Conservation (phyloP, 108 stramenopile genomes). For the Hondaea fermentalgiana region DNA sequence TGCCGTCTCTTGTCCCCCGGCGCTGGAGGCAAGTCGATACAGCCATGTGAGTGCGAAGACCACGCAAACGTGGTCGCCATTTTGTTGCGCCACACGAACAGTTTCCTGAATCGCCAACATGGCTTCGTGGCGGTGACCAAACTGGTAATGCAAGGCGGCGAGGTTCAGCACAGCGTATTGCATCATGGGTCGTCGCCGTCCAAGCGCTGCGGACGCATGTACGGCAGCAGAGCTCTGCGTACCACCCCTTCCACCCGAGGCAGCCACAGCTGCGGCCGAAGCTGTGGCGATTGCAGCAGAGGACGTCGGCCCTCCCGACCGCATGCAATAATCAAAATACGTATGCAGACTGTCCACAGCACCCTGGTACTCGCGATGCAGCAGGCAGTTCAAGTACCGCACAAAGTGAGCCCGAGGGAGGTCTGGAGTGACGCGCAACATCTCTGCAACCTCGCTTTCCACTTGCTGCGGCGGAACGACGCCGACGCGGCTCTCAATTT, state of each 20-base stretch:
- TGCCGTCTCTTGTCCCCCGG: background rate
- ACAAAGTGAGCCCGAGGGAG: constrained; percentile 69
- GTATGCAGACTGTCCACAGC: constrained; percentile 78
- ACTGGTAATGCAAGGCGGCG: constrained; percentile 58
- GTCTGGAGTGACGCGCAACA: constrained; percentile 57
- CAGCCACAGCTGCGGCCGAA: constrained; percentile 14
- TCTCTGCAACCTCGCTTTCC: constrained; percentile 9
- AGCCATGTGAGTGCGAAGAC: constrained; percentile 33
- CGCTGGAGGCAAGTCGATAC: background rate
- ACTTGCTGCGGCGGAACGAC: constrained; percentile 23
- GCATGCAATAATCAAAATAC: constrained; percentile 82
- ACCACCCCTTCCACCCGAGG: background rate
- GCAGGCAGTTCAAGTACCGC: constrained; percentile 63
- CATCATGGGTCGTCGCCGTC: constrained; percentile 36
- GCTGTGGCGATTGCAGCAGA: background rate
- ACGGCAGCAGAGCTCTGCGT: background rate
- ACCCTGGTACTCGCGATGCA: constrained; percentile 58
- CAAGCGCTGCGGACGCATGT: background rate
- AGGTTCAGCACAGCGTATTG: constrained; percentile 72
- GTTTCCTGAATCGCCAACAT: constrained; percentile 75
- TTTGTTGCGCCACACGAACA: constrained; percentile 81
- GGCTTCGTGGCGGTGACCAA: constrained; percentile 63
- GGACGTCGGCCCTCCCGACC: constrained; percentile 42
- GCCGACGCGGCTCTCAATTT: constrained; percentile 12
- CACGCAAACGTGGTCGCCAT: constrained; percentile 55